These are phyloP conservation scores for Punica granatum DNA, from an alignment of 345 rosid species.

Conservation along the genomic window DNA sequence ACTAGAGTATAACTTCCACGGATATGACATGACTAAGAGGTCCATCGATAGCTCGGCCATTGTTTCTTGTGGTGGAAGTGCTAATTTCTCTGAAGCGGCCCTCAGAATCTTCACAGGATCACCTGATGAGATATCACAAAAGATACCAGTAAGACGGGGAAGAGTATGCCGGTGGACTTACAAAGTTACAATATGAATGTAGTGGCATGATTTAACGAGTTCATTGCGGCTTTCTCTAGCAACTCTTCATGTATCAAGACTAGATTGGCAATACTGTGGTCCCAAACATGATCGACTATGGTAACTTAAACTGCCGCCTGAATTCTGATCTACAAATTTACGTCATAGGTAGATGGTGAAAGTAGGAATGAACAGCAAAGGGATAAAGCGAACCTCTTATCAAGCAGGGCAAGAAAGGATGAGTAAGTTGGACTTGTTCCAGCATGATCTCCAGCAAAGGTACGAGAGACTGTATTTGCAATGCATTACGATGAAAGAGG, in stretches of 20 bases:
- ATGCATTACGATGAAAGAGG: slow-evolving; percentile 48
- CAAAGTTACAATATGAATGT: too few relatives aligned
- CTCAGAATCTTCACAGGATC: slow-evolving; percentile 35
- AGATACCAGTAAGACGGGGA: neutral
- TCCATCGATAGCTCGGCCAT: slow-evolving; percentile 34
- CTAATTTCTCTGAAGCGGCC: slow-evolving; percentile 32
- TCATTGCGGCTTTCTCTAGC: neutral
- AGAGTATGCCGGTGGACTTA: neutral
- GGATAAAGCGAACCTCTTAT: slow-evolving; percentile 37
- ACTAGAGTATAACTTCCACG: neutral
- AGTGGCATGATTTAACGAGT: too few relatives aligned
- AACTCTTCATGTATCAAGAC: too few relatives aligned
- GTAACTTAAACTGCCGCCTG: too few relatives aligned
- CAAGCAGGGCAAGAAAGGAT: slow-evolving; percentile 28
- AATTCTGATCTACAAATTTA: too few relatives aligned
- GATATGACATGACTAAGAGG: slow-evolving; percentile 27
- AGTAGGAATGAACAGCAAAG: neutral
- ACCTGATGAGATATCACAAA: slow-evolving; percentile 23
- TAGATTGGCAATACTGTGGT: too few relatives aligned
- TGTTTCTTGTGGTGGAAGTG: slow-evolving; percentile 41
- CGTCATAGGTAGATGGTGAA: too few relatives aligned
- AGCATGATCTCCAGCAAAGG: slow-evolving; percentile 51
- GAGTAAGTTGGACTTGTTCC: slow-evolving; percentile 18
- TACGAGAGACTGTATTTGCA: slow-evolving; percentile 45
- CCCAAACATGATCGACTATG: too few relatives aligned